A percentile compares a stretch with the other conserved stretches of the same genome.
Conservation (phyloP, 2,329 filamentous ascomycete species). For the Microdochium trichocladiopsis region DNA sequence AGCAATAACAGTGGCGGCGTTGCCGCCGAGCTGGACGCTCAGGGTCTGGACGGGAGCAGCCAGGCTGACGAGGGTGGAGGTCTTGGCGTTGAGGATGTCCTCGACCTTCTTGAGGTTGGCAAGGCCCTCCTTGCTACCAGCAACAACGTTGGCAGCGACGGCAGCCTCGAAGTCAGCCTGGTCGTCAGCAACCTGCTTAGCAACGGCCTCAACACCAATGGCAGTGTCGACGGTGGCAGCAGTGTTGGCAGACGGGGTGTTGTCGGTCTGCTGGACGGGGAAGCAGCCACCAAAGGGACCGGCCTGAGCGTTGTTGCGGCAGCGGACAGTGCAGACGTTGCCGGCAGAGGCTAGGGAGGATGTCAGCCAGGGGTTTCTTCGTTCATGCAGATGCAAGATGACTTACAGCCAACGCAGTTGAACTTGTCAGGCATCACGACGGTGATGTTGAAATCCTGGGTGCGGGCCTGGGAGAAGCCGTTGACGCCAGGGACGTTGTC, state of each 20-base stretch:
- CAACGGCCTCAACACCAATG: constrained; percentile 34
- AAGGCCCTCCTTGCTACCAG: constrained; percentile 22
- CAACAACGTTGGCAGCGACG: constrained; percentile 35
- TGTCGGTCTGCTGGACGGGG: constrained; percentile 47
- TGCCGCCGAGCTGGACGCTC: constrained; percentile 9
- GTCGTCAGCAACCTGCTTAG: constrained; percentile 42
- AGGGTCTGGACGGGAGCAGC: constrained; percentile 26
- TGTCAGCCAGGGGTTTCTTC: constrained; percentile 2
- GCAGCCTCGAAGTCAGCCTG: constrained; percentile 40
- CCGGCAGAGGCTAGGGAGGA: constrained; percentile 39
- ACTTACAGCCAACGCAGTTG: constrained; percentile 42
- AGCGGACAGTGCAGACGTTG: constrained; percentile 51
- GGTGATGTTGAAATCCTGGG: constrained; percentile 48
- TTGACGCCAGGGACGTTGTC: constrained; percentile 54
- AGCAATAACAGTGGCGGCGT: constrained; percentile 2
- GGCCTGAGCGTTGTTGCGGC: constrained; percentile 49
- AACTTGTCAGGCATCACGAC: constrained; percentile 43
- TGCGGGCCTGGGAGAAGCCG: constrained; percentile 49
- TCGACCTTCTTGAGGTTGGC: constrained; percentile 29
- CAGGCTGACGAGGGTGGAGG: constrained; percentile 16
- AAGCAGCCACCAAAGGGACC: constrained; percentile 54
- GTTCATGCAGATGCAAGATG: background rate
- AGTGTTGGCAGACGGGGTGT: constrained; percentile 30
- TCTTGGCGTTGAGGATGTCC: constrained; percentile 19
- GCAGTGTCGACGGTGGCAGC: constrained; percentile 37